Percentiles rank a stretch among this genome's conserved stretches.
These are phyloP conservation scores for Puccinia coronata DNA, from an alignment of 1,284 basidiomycete genomes.

Conservation along the genomic window DNA sequence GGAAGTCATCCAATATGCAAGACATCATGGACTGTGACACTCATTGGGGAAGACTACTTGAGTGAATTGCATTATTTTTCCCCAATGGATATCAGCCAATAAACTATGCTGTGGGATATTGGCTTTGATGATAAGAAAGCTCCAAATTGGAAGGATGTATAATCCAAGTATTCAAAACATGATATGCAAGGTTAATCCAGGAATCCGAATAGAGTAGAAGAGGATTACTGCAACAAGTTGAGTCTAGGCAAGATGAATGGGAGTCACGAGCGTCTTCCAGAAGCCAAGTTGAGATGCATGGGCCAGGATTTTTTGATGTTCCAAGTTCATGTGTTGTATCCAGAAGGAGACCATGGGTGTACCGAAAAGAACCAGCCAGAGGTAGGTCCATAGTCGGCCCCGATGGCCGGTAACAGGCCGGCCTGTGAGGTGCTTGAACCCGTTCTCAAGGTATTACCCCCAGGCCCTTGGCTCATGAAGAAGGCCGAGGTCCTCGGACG, in stretches of 20 bases:
- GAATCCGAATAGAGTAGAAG: background rate
- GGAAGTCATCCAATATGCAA: too few relatives aligned
- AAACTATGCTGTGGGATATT: too few relatives aligned
- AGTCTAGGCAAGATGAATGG: background rate
- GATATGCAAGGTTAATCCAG: too few relatives aligned
- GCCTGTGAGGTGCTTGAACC: constrained; percentile 46
- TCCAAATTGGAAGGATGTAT: too few relatives aligned
- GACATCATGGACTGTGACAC: too few relatives aligned
- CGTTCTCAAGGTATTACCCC: constrained; percentile 51
- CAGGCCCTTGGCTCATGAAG: constrained; percentile 53
- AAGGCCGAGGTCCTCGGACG: constrained; percentile 45
- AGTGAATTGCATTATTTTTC: too few relatives aligned
- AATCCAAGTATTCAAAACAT: too few relatives aligned
- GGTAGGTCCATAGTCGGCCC: constrained; percentile 50
- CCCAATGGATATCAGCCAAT: too few relatives aligned
- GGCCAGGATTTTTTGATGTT: background rate
- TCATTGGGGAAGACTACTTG: too few relatives aligned
- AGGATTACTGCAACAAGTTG: background rate
- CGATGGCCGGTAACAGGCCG: constrained; percentile 45
- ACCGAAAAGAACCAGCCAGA: constrained; percentile 37
- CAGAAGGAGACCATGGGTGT: background rate
- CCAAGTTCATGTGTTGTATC: background rate
- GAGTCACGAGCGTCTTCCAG: background rate
- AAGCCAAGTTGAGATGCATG: background rate
- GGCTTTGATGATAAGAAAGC: too few relatives aligned